Conservation (phyloP, 1,139 yeast species). For the Suhomyces taliae region DNA sequence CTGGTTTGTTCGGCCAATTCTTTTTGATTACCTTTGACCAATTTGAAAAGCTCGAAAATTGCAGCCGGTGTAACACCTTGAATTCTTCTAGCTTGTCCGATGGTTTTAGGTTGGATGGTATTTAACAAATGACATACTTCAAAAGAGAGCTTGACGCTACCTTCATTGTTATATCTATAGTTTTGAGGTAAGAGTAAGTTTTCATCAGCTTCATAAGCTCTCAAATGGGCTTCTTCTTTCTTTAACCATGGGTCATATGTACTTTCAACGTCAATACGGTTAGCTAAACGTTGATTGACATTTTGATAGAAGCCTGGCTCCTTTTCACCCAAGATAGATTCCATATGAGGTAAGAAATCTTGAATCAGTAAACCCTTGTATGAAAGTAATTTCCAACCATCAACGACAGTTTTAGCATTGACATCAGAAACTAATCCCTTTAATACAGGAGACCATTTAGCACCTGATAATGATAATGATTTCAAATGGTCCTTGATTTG, state of each 20-base stretch:
- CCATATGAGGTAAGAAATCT: constrained; percentile 35
- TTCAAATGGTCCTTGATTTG: constrained; percentile 47
- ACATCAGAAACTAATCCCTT: constrained; percentile 50
- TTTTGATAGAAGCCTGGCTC: constrained; percentile 19
- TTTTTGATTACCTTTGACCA: constrained; percentile 35
- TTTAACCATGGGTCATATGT: constrained; percentile 78
- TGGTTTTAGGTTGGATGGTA: constrained; percentile 77
- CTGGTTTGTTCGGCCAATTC: constrained; percentile 14
- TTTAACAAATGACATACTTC: constrained; percentile 76
- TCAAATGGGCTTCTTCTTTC: constrained; percentile 68
- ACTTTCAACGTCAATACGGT: constrained; percentile 74
- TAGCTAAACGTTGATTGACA: constrained; percentile 53
- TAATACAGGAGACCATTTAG: constrained; percentile 59
- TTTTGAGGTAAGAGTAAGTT: constrained; percentile 62
- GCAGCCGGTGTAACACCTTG: constrained; percentile 95
- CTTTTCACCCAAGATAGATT: constrained; percentile 18
- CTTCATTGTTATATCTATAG: constrained; percentile 59
- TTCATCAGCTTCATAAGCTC: constrained; percentile 85
- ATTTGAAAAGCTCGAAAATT: constrained; percentile 60
- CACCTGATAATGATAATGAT: constrained; percentile 48
- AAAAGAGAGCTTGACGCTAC: constrained; percentile 54
- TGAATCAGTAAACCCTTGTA: constrained; percentile 36
- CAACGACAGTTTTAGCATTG: constrained; percentile 30
- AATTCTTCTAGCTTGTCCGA: constrained; percentile 92
- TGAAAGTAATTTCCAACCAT: constrained; percentile 48